Conservation (phyloP, 2,329 filamentous ascomycete species). For the Epichloe brachyelytri region DNA sequence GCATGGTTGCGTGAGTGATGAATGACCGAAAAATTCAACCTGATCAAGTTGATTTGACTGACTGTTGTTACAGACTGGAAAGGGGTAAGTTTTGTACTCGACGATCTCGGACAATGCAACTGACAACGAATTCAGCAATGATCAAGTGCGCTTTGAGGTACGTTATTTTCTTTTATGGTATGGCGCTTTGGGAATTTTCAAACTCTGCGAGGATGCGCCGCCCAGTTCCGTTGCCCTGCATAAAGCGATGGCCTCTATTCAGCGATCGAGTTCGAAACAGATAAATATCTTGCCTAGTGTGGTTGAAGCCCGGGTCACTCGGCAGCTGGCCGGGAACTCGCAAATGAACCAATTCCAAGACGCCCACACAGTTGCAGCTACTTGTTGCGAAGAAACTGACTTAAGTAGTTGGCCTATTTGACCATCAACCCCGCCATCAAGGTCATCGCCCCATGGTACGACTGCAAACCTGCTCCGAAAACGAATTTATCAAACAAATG, state of each 20-base stretch:
- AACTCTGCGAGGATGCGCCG: neutral
- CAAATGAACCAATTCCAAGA: neutral
- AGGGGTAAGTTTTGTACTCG: neutral
- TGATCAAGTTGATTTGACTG: neutral
- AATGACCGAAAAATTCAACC: neutral
- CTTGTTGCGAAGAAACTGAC: neutral
- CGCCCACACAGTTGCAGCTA: too few species aligned
- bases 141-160: constrained; percentile 3
- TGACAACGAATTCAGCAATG: neutral
- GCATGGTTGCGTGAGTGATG: constrained; percentile 1
- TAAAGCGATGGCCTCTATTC: neutral
- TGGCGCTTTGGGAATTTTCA: neutral
- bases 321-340: neutral
- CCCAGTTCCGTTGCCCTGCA: neutral
- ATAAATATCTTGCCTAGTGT: neutral
- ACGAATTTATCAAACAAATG: neutral
- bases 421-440: constrained; percentile 1
- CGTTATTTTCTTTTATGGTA: neutral
- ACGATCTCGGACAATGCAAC: neutral
- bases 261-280: neutral
- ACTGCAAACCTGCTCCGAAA: neutral
- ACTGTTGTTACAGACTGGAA: neutral
- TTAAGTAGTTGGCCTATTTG: neutral
- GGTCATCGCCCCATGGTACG: constrained; percentile 2
- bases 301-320: too few species aligned